These are phyloP conservation scores for Metschnikowia hibisci DNA, from an alignment of 805 yeast genomes.

Conservation along the genomic window DNA sequence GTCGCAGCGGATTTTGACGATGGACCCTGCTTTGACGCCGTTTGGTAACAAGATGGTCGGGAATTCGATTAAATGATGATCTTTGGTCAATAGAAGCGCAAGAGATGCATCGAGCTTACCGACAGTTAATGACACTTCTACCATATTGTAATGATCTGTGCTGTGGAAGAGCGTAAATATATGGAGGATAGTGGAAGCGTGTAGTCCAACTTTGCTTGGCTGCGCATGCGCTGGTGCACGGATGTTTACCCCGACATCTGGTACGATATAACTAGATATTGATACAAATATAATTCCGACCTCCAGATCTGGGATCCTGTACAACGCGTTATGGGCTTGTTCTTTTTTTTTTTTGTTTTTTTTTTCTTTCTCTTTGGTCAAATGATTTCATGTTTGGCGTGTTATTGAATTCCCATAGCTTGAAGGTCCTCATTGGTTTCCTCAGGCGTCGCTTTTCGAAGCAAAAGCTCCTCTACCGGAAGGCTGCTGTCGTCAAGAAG, in stretches of 20 bases:
- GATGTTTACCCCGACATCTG: neutral
- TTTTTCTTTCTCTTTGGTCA: too few relatives aligned
- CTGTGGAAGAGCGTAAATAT: neutral
- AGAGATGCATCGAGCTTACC: constrained; percentile 95
- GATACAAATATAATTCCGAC: too few relatives aligned
- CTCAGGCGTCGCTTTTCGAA: constrained; percentile 61
- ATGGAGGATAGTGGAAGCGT: constrained; percentile 1
- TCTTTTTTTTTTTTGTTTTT: too few relatives aligned
- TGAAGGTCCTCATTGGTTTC: constrained; percentile 72
- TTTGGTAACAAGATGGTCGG: constrained; percentile 93
- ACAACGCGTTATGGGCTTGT: too few relatives aligned
- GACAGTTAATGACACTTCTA: constrained; percentile 88
- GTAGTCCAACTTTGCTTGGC: neutral
- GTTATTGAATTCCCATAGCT: constrained; percentile 49
- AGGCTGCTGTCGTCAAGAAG: constrained; percentile 21
- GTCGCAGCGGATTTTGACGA: constrained; percentile 80
- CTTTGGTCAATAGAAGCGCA: constrained; percentile 83
- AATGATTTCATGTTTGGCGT: neutral
- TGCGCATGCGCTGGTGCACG: constrained; percentile 7
- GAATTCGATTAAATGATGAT: constrained; percentile 92
- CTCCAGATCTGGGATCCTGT: too few relatives aligned
- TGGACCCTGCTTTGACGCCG: constrained; percentile 88
- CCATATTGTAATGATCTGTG: constrained; percentile 43
- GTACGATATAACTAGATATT: too few relatives aligned
- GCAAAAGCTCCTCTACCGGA: constrained; percentile 31